Percentiles rank a stretch among this genome's conserved stretches.
Conservation (phyloP, 75 land plant genomes). For the Selaginella tamariscina region DNA sequence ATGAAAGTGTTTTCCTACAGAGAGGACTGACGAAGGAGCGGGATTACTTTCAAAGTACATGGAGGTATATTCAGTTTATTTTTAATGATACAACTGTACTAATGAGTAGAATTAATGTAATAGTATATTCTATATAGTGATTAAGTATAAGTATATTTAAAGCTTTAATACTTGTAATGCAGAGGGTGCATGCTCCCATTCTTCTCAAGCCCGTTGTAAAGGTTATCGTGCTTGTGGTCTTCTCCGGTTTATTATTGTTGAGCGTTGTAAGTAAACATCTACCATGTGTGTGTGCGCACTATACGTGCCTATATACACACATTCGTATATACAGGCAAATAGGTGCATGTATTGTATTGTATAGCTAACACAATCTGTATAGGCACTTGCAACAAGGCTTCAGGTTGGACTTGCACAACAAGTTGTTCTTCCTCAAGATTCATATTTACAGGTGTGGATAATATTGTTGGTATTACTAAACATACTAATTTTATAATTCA, state of each 20-base stretch:
- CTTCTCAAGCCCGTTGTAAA: slow-evolving; percentile 62
- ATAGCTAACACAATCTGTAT: neutral
- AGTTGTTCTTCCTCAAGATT: slow-evolving; percentile 80
- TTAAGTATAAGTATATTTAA: neutral
- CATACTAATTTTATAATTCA: neutral
- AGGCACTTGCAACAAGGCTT: slow-evolving; percentile 66
- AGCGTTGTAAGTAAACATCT: slow-evolving; percentile 71
- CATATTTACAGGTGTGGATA: slow-evolving; percentile 75
- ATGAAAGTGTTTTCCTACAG: too few species aligned
- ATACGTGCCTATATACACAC: too few species aligned
- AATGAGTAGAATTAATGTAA: too few species aligned
- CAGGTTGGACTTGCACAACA: slow-evolving; percentile 82
- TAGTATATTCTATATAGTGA: too few species aligned
- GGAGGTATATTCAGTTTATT: slow-evolving; percentile 8
- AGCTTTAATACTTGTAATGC: slow-evolving; percentile 6
- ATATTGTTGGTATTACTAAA: neutral
- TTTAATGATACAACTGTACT: neutral
- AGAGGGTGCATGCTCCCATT: slow-evolving; percentile 77
- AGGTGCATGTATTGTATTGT: neutral
- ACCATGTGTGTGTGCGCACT: too few species aligned
- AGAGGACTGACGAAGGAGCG: slow-evolving; percentile 1
- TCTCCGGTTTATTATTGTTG: slow-evolving; percentile 52
- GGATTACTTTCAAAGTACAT: slow-evolving; percentile 3
- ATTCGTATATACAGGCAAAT: too few species aligned
- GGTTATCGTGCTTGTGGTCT: slow-evolving; percentile 45